Conservation (phyloP, 2,329 filamentous ascomycete genomes). For the Davidsoniella virescens region DNA sequence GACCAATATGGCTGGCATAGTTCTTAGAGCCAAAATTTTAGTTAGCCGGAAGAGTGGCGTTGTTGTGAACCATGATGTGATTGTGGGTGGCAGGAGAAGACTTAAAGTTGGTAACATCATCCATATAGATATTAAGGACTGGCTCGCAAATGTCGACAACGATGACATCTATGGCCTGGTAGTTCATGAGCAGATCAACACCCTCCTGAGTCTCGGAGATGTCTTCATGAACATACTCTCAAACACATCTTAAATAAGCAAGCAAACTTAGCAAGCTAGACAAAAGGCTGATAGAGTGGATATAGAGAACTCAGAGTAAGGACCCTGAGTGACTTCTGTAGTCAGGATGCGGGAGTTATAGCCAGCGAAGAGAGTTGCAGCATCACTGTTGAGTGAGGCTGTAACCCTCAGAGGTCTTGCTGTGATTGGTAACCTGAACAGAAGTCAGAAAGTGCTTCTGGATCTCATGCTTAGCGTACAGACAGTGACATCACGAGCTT, state of each 20-base stretch:
- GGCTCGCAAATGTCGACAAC: conserved; percentile 27
- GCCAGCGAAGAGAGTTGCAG: conserved; percentile 20
- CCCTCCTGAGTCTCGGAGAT: conserved; percentile 26
- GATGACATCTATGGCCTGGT: conserved; percentile 29
- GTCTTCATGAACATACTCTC: conserved; percentile 24
- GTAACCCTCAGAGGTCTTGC: conserved; percentile 20
- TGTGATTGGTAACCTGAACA: conserved; percentile 21
- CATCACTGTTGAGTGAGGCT: conserved; percentile 18
- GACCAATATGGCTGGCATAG: conserved; percentile 39
- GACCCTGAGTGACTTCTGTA: conserved; percentile 34
- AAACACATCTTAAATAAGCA: conserved; percentile 19
- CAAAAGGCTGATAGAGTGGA: not conserved
- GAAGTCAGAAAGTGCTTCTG: conserved; percentile 17
- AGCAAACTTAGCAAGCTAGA: not conserved
- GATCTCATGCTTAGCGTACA: conserved; percentile 23
- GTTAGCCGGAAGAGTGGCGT: conserved; percentile 27
- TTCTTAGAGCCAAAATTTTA: conserved; percentile 31
- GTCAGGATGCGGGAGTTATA: conserved; percentile 31
- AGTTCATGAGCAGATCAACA: conserved; percentile 25
- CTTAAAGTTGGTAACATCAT: conserved; percentile 27
- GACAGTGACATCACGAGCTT: conserved; percentile 28
- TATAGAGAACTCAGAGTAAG: conserved; percentile 22
- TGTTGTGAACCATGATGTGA: conserved; percentile 23
- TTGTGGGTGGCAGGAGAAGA: conserved; percentile 26
- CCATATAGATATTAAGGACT: conserved; percentile 23